Evolutionary conservation across 2,329 filamentous ascomycete genomes (phyloP).

Genomic region (Fusarium sulawesiense): DNA sequence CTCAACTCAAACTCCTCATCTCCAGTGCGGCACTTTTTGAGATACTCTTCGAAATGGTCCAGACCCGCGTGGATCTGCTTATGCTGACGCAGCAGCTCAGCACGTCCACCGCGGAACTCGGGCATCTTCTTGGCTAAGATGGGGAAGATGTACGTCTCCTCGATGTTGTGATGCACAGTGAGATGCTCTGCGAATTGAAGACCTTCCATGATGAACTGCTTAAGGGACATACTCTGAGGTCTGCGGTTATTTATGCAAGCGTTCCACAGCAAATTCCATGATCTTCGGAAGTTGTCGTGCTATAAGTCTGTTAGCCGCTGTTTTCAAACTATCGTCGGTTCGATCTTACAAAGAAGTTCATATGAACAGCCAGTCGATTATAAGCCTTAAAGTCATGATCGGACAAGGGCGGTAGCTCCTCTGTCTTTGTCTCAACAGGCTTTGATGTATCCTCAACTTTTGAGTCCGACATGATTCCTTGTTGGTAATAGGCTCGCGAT

Average conservation of each 20-base stretch:
- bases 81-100: slow-evolving; percentile 79
- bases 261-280: slow-evolving; percentile 77
- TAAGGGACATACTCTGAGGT: slow-evolving; percentile 72
- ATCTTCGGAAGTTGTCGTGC: slow-evolving; percentile 81
- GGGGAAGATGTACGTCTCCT: slow-evolving; percentile 86
- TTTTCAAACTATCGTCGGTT: not conserved
- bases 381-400: slow-evolving; percentile 74
- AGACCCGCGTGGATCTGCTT: slow-evolving; percentile 81
- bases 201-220: slow-evolving; percentile 74
- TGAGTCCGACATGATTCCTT: slow-evolving; percentile 35
- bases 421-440: slow-evolving; percentile 18
- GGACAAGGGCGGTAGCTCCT: slow-evolving; percentile 69
- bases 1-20: slow-evolving; percentile 68
- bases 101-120: slow-evolving; percentile 68
- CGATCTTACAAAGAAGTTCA: slow-evolving; percentile 74
- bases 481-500: slow-evolving; percentile 1
- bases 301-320: slow-evolving; percentile 47
- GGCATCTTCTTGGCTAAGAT: slow-evolving; percentile 81
- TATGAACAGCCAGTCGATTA: slow-evolving; percentile 78
- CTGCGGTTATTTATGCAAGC: slow-evolving; percentile 71
- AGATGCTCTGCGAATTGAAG: slow-evolving; percentile 78
- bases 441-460: slow-evolving; percentile 15
- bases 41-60: slow-evolving; percentile 73
- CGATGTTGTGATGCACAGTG: slow-evolving; percentile 82
- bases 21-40: slow-evolving; percentile 69